These are phyloP conservation scores for Penicillium macrosclerotiorum DNA, from an alignment of 495 filamentous ascomycete species.

Conservation along the genomic window DNA sequence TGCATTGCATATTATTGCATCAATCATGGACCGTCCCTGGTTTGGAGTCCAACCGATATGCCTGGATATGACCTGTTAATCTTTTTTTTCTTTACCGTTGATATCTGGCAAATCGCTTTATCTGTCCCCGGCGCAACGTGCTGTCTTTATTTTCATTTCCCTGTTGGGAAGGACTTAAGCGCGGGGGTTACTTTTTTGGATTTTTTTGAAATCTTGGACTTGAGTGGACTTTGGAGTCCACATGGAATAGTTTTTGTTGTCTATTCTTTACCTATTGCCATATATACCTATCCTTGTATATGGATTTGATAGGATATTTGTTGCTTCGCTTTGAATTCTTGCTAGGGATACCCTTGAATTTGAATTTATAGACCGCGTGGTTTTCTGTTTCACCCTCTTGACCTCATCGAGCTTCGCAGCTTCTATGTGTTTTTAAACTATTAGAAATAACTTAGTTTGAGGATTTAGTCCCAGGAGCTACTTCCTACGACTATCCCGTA, in stretches of 20 bases:
- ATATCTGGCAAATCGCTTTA: neutral
- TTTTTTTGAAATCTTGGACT: neutral
- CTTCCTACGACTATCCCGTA: no score
- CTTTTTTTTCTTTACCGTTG: conserved; percentile 1
- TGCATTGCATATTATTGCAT: conserved; percentile 14
- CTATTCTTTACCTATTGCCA: no score
- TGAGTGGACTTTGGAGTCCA: no score
- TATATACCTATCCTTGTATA: neutral
- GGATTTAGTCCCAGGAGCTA: no score
- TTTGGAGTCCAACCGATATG: conserved; percentile 22
- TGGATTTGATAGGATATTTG: neutral
- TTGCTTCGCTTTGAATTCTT: neutral
- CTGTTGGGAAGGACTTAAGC: no score
- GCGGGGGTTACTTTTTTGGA: no score
- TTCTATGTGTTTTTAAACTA: no score
- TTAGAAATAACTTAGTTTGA: no score
- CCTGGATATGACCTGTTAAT: conserved; percentile 26
- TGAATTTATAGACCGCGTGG: conserved; percentile 11
- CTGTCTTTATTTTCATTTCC: no score
- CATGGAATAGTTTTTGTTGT: no score
- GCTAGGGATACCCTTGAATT: conserved; percentile 18
- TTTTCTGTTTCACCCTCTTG: neutral
- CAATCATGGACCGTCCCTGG: conserved; percentile 21
- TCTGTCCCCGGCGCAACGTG: neutral
- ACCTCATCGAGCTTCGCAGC: neutral